Conservation (phyloP, 2,329 filamentous ascomycete genomes). For the Phoma sp. region DNA sequence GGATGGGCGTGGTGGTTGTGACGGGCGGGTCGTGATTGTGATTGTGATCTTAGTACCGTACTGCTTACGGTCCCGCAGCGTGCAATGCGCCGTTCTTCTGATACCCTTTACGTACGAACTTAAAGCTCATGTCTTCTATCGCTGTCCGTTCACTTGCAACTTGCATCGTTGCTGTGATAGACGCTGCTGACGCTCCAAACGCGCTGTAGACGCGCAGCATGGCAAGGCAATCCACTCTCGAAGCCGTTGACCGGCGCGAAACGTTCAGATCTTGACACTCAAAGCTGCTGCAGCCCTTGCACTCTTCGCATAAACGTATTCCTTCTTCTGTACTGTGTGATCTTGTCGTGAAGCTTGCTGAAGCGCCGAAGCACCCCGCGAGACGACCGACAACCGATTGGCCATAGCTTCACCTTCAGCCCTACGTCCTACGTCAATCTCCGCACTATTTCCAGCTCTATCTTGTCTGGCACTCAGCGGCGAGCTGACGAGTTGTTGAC, state of each 20-base stretch:
- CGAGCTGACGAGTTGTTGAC: constrained; percentile 17
- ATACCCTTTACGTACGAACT: constrained; percentile 1
- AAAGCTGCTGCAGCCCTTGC: not conserved
- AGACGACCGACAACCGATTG: constrained; percentile 1
- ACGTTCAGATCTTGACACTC: constrained; percentile 4
- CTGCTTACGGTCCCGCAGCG: not conserved
- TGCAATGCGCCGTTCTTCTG: not conserved
- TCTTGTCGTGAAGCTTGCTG: not conserved
- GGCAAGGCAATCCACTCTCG: not conserved
- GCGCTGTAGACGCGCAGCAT: constrained; percentile 14
- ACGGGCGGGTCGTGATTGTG: not conserved
- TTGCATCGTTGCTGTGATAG: constrained; percentile 5
- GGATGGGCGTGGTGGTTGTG: constrained; percentile 18
- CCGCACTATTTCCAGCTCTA: constrained; percentile 2
- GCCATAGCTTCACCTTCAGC: constrained; percentile 16
- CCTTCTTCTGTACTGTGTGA: too few species aligned
- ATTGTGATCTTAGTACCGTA: too few species aligned
- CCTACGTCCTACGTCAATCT: constrained; percentile 8
- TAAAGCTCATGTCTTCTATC: not conserved
- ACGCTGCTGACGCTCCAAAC: constrained; percentile 32
- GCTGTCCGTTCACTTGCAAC: not conserved
- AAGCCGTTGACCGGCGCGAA: constrained; percentile 9
- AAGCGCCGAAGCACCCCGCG: constrained; percentile 5
- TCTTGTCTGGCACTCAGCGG: not conserved
- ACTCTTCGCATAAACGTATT: not conserved